These are phyloP conservation scores for Umbelopsis ramanniana DNA, from an alignment of 192 early-diverging fungal genomes.

Conservation along the genomic window DNA sequence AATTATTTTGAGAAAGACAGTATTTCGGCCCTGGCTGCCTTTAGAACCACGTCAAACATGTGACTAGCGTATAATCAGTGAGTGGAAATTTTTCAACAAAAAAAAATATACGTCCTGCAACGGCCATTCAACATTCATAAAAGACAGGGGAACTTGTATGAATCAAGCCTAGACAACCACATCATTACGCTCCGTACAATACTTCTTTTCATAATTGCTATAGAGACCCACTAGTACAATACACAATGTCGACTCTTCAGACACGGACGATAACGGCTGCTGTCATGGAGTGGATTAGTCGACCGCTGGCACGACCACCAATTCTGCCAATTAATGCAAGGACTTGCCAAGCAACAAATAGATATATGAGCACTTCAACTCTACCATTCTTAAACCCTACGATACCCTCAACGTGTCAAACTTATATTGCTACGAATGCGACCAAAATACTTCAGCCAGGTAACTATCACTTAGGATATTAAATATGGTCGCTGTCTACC, in stretches of 20 bases:
- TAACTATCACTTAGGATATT: not conserved
- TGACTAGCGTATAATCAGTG: too few relatives aligned
- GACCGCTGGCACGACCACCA: not conserved
- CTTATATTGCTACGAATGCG: not conserved
- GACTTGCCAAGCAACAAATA: not conserved
- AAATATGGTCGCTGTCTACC: not conserved
- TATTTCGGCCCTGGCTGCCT: too few relatives aligned
- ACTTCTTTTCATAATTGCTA: too few relatives aligned
- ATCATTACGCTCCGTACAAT: too few relatives aligned
- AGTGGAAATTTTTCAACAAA: too few relatives aligned
- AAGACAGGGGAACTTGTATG: too few relatives aligned
- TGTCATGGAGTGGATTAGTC: slow-evolving; percentile 1
- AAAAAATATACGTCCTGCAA: too few relatives aligned
- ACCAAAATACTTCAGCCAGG: not conserved
- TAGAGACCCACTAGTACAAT: too few relatives aligned
- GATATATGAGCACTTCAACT: not conserved
- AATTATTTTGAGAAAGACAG: too few relatives aligned
- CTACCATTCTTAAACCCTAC: not conserved
- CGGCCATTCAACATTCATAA: too few relatives aligned
- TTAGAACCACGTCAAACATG: not conserved
- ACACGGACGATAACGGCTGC: slow-evolving; percentile 4
- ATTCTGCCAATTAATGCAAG: not conserved
- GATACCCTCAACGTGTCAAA: not conserved
- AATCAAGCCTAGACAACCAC: too few relatives aligned
- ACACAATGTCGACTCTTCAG: slow-evolving; percentile 15